Evolutionary conservation across 371 early-diverging fungal genomes (phyloP), one percentile per base, ranked within the genome.

Genomic region (Mucor velutinosus): DNA sequence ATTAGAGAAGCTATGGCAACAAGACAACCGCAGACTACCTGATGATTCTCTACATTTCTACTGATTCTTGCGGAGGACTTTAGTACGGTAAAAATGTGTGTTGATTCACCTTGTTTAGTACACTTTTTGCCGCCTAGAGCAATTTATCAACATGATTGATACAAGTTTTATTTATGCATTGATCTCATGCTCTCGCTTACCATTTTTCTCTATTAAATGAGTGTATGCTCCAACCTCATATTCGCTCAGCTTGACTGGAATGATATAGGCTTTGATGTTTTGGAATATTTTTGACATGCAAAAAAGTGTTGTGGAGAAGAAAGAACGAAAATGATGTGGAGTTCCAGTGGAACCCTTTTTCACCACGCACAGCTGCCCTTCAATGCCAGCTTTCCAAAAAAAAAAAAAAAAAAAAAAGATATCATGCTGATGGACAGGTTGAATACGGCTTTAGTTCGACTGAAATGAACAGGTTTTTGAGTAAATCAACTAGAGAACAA

Each of bases 41-140:
- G 39, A 45, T 64, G 60, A 19, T 69, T 70, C 32, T 71, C 15
- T 10, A 79, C 19, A 62, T 79, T 75, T 57, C 82, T 60, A 17
- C 39, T 37, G 4, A 78, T 56, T 23, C 82, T 69, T 4, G 75
- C n/a, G 3, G 73, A 67, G 6, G 82, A 72, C 47, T 68, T 77
- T 23, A 82, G 41, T 4, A 35, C 58, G 10, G 82, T 82, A 19
- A 79, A 56, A 17, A 82, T 66, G 1, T 77, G 55, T 21, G 64
- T 72, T 3, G 78, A 74, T 8, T 67, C 62, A 4, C 47, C 27
- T 41, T 73, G 73, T 5, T 67, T 49, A 1, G 29, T 14, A 51
- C 67, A 63, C 21, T 69, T 43, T 33, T 63, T 60, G 29, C 81
- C 81, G n/a, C 79, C 76, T 77, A 29, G 4, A 8, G 3, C 19